Conservation (phyloP, 352 stramenopile genomes). For the Phytophthora palmivora region DNA sequence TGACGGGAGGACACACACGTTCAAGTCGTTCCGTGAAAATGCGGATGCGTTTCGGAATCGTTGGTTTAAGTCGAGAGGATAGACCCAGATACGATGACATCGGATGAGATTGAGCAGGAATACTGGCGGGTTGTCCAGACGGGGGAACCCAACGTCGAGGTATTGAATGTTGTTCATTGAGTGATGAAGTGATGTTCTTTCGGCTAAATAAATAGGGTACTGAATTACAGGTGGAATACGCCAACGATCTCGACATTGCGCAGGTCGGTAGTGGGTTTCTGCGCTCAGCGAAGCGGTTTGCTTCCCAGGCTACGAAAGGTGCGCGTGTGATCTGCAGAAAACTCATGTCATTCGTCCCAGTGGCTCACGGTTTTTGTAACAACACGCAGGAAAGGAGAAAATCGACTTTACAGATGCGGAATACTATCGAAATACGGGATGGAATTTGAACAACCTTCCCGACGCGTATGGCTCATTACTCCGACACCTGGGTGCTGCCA, state of each 20-base stretch:
- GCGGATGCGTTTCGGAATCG: conserved; percentile 60
- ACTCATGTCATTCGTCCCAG: background rate
- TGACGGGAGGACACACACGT: conserved; percentile 66
- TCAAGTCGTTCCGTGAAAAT: conserved; percentile 68
- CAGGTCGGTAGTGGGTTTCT: conserved; percentile 86
- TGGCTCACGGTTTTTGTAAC: conserved; percentile 2
- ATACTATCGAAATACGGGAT: conserved; percentile 89
- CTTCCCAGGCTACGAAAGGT: conserved; percentile 44
- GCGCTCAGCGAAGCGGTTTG: conserved; percentile 42
- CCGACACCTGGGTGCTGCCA: conserved; percentile 92
- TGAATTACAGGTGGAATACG: conserved; percentile 83
- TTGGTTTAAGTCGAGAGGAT: conserved; percentile 55
- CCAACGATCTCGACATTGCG: conserved; percentile 89
- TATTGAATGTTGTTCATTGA: no score
- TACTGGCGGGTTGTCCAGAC: conserved; percentile 91
- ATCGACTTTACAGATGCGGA: conserved; percentile 63
- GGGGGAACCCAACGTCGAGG: conserved; percentile 42
- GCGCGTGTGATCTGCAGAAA: background rate
- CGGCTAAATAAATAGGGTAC: background rate
- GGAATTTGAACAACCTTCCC: conserved; percentile 99
- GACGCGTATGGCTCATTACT: conserved; percentile 93
- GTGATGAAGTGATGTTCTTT: background rate
- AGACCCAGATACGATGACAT: conserved; percentile 53
- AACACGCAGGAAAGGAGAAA: conserved; percentile 37
- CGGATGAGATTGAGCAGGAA: conserved; percentile 82